Evolutionary conservation across 495 filamentous ascomycete species (phyloP), one percentile per base, ranked within the genome.

Genomic region (Xylaria intraflava): DNA sequence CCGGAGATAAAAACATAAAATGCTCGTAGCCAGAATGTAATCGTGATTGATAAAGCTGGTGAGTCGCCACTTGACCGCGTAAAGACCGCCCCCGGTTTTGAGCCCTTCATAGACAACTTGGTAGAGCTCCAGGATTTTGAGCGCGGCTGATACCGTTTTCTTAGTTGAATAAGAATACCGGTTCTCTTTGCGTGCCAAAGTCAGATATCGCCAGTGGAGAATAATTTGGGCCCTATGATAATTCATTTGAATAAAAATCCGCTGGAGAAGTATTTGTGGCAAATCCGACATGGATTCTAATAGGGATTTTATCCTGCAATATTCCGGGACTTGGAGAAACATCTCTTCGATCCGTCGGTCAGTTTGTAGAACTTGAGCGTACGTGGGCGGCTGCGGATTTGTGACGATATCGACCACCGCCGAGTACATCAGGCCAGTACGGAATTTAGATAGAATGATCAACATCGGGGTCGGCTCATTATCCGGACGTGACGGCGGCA

Each of bases 11-110:
- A 69, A 62, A 44, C 71, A 74, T n/a, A 74, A 55, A 20, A 74
- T 65, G 60, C 70, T 72, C 39, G 60, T 61, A 23, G 68, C 71
- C 9, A 71, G 59, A 3, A 74, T 60, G 40, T 70, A 70, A 27
- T 63, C 65, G 49, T 71, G 62, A 20, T 62, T 58, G 43, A 64
- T 62, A 19, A 71, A 31, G 41, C 66, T 70, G 23, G 57, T 62
- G 17, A 70, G 12, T 23, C 68, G 59, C 62, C 70, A 69, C 19
- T 58, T 58, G 36, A 71, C 58, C 23, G 62, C 56, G 27, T 66
- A 44, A 12, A 71, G 55, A 9, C 64, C 57, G 6, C 70, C 71
- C 8, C 56, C 61, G 1, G 57, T 62, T 55, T 70, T 67, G 7
- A 67, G 61, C 49, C 71, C 67, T 33, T 56, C 55, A 31, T 74